Conservation (phyloP, 2,329 filamentous ascomycete species). For the Beauveria medogensis region DNA sequence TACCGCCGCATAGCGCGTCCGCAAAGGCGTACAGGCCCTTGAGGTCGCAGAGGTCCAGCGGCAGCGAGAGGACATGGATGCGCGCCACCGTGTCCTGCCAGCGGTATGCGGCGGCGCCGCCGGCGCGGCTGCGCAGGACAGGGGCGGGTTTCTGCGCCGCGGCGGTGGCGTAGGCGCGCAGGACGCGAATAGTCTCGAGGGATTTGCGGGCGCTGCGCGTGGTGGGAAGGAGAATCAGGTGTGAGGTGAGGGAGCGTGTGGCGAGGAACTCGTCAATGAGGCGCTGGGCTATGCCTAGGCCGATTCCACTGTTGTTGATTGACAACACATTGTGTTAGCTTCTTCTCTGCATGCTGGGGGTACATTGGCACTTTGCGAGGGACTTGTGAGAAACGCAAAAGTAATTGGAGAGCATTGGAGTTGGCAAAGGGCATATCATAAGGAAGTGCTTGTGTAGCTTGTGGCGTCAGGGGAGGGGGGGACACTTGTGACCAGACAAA, state of each 20-base stretch:
- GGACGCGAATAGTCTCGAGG: conserved; percentile 56
- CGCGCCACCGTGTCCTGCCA: conserved; percentile 37
- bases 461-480: background rate
- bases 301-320: conserved; percentile 60
- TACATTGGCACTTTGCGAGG: background rate
- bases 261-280: conserved; percentile 84
- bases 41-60: conserved; percentile 54
- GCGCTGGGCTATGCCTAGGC: conserved; percentile 73
- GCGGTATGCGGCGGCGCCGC: conserved; percentile 17
- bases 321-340: background rate
- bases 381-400: background rate
- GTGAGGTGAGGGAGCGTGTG: conserved; percentile 55
- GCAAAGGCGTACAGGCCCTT: conserved; percentile 41
- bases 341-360: background rate
- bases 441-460: background rate
- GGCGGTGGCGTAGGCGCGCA: conserved; percentile 51
- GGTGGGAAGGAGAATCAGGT: conserved; percentile 74
- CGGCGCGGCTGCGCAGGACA: conserved; percentile 29
- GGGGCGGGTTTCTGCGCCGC: conserved; percentile 29
- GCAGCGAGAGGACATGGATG: conserved; percentile 50
- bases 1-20: conserved; percentile 35
- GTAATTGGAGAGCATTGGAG: background rate
- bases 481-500: background rate
- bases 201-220: conserved; percentile 72
- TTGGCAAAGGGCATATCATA: background rate